These are phyloP conservation scores for Ogataea pignaliae DNA, from an alignment of 805 yeast species.

Conservation along the genomic window DNA sequence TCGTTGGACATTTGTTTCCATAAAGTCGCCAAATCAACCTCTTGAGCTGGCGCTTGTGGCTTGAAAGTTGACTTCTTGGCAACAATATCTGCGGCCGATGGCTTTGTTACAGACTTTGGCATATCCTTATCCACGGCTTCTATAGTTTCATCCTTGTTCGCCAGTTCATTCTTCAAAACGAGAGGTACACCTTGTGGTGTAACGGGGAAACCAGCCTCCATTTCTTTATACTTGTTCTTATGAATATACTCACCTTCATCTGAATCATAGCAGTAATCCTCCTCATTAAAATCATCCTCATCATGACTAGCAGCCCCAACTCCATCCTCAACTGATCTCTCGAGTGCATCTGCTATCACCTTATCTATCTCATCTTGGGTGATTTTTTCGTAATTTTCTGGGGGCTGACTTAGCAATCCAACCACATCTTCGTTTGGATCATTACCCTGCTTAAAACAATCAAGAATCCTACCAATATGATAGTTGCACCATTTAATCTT, in stretches of 20 bases:
- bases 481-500: constrained; percentile 21
- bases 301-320: constrained; percentile 1
- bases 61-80: constrained; percentile 7
- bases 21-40: constrained; percentile 11
- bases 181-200: constrained; percentile 4
- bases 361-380: constrained; percentile 17
- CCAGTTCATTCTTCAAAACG: background rate
- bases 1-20: constrained; percentile 24
- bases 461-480: constrained; percentile 15
- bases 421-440: constrained; percentile 22
- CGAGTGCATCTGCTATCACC: constrained; percentile 9
- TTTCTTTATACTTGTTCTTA: constrained; percentile 6
- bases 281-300: constrained; percentile 13
- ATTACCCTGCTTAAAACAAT: constrained; percentile 16
- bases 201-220: constrained; percentile 9
- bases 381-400: constrained; percentile 10
- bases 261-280: constrained; percentile 18
- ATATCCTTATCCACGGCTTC: constrained; percentile 66
- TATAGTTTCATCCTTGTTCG: constrained; percentile 63
- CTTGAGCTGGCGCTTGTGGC: background rate
- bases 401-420: constrained; percentile 13
- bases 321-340: constrained; percentile 6
- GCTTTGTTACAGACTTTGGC: constrained; percentile 17
- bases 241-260: constrained; percentile 19
- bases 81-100: constrained; percentile 7